phyloP scores from a whole-genome alignment of 345 rosid genomes.

The Dovyalis caffra region DNA sequence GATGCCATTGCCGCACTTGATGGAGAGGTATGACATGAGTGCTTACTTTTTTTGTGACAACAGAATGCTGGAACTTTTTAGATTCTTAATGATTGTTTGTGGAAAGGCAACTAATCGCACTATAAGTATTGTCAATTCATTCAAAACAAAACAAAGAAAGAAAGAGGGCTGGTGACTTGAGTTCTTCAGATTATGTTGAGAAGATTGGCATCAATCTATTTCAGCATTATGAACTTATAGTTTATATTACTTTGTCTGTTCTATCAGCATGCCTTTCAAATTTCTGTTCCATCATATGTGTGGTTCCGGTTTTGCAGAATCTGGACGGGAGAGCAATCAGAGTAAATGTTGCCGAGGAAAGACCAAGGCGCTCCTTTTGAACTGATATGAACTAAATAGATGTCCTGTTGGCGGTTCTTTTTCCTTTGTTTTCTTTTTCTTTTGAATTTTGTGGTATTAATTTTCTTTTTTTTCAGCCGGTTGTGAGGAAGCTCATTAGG shows the following conservation, averaged over 20 bases:
- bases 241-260: neutral
- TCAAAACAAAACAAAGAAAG: neutral
- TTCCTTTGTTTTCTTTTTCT: neutral
- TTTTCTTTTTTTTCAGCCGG: constrained; percentile 14
- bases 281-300: constrained; percentile 3
- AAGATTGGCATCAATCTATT: neutral
- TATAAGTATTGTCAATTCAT: neutral
- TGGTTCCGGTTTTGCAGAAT: constrained; percentile 44
- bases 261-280: neutral
- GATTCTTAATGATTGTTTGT: neutral
- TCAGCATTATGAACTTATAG: neutral
- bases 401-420: constrained; percentile 9
- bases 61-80: neutral
- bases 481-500: constrained; percentile 12
- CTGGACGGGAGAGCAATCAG: constrained; percentile 89
- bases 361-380: constrained; percentile 71
- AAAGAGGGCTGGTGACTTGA: neutral
- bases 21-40: constrained; percentile 60
- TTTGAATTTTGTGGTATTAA: constrained; percentile 21
- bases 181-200: neutral
- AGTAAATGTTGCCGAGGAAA: constrained; percentile 81
- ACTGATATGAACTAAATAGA: constrained; percentile 8
- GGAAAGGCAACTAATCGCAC: neutral
- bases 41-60: neutral
- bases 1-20: constrained; percentile 92